These are phyloP conservation scores for Phytopythium helicoides DNA, from an alignment of 352 stramenopile species.

Conservation along the genomic window DNA sequence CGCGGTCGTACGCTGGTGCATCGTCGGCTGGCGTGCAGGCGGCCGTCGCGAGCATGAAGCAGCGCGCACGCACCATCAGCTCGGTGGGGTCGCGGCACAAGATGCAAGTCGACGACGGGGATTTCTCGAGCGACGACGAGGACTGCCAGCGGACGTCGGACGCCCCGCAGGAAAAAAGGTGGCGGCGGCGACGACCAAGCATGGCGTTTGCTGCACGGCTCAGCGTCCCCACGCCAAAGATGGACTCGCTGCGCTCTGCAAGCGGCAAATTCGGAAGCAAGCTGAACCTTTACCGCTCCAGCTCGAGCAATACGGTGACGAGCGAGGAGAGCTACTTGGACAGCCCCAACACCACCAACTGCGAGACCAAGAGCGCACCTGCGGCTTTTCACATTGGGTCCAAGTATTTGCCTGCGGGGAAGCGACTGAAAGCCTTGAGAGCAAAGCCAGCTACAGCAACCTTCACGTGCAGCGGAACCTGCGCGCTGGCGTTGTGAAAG, in stretches of 20 bases:
- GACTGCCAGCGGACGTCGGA: slow-evolving; percentile 27
- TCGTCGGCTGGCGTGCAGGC: slow-evolving; percentile 22
- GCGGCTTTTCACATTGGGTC: slow-evolving; percentile 10
- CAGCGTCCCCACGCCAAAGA: slow-evolving; percentile 24
- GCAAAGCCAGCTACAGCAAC: slow-evolving; percentile 24
- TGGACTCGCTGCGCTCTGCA: slow-evolving; percentile 27
- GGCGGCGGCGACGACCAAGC: slow-evolving; percentile 25
- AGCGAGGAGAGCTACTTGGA: slow-evolving; percentile 54
- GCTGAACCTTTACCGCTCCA: slow-evolving; percentile 40
- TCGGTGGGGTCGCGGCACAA: slow-evolving; percentile 4
- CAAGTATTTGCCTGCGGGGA: slow-evolving; percentile 3
- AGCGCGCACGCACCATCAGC: slow-evolving; percentile 27
- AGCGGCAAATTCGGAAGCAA: slow-evolving; percentile 27
- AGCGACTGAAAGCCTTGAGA: neutral
- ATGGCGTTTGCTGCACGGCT: slow-evolving; percentile 25
- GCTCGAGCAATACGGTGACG: slow-evolving; percentile 41
- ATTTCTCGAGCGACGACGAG: slow-evolving; percentile 65
- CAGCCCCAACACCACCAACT: slow-evolving; percentile 14
- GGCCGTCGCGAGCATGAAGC: slow-evolving; percentile 25
- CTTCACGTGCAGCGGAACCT: slow-evolving; percentile 10
- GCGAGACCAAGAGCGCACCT: slow-evolving; percentile 19
- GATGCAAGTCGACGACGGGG: slow-evolving; percentile 28
- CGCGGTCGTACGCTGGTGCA: slow-evolving; percentile 36
- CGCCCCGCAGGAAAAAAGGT: slow-evolving; percentile 11
- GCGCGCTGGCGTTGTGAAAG: slow-evolving; percentile 39